Evolutionary conservation across 2,329 filamentous ascomycete species (phyloP).

Genomic region (Neopestalotiopsis sp.): DNA sequence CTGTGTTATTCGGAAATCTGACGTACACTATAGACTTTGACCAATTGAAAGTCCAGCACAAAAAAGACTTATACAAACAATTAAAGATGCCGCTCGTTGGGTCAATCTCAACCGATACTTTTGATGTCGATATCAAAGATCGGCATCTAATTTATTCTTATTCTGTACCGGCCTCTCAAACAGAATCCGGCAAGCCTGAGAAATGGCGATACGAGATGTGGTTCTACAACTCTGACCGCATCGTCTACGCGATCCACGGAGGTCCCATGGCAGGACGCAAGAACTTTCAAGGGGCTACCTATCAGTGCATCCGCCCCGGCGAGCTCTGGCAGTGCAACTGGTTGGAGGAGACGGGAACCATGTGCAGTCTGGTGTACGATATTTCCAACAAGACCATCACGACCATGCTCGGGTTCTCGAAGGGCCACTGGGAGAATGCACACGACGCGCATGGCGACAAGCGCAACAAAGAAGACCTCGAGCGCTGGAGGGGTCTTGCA

Average conservation of each 20-base stretch:
- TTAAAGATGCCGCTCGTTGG: slow-evolving; percentile 19
- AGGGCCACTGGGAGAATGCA: slow-evolving; percentile 60
- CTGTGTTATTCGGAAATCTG: too few relatives aligned
- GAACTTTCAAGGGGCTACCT: slow-evolving; percentile 60
- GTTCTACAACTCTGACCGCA: slow-evolving; percentile 60
- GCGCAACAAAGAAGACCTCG: slow-evolving; percentile 54
- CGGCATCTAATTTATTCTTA: slow-evolving; percentile 25
- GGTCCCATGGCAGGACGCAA: slow-evolving; percentile 62
- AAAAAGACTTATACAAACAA: neutral
- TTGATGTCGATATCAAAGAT: slow-evolving; percentile 23
- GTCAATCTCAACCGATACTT: slow-evolving; percentile 19
- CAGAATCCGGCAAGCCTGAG: slow-evolving; percentile 22
- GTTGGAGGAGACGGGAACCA: slow-evolving; percentile 65
- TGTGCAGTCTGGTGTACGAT: slow-evolving; percentile 62
- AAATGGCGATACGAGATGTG: slow-evolving; percentile 66
- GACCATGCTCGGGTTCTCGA: slow-evolving; percentile 59
- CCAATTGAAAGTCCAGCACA: too few relatives aligned
- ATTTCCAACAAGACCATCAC: slow-evolving; percentile 54
- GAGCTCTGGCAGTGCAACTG: slow-evolving; percentile 67
- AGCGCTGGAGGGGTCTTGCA: slow-evolving; percentile 56
- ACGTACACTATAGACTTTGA: too few relatives aligned
- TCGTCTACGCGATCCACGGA: slow-evolving; percentile 65
- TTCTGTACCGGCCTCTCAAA: slow-evolving; percentile 18
- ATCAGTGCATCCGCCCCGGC: slow-evolving; percentile 62
- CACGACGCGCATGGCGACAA: slow-evolving; percentile 61